Evolutionary conservation across 176 grass and related monocot species (phyloP).

Genomic region (Lolium rigidum): DNA sequence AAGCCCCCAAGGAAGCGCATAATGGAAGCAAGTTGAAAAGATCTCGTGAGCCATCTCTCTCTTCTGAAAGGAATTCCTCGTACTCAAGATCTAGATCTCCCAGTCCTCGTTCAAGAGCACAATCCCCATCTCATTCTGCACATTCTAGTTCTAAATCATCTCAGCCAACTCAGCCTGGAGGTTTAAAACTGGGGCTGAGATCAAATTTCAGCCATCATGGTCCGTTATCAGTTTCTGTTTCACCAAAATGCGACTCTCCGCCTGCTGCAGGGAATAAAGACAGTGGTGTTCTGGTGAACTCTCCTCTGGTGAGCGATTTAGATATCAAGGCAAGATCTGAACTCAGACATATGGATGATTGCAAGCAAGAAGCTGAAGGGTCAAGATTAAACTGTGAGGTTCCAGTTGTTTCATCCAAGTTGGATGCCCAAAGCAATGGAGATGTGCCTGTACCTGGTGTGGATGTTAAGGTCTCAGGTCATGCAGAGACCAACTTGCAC

Average conservation of each 20-base stretch:
- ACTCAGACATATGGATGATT: too few relatives aligned
- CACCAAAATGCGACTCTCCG: slow-evolving; percentile 39
- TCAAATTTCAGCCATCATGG: slow-evolving; percentile 43
- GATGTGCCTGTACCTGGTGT: background rate
- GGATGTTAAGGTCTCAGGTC: slow-evolving; percentile 22
- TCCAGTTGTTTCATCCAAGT: too few relatives aligned
- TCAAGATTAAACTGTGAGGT: too few relatives aligned
- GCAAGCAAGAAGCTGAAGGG: too few relatives aligned
- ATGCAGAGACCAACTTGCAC: background rate
- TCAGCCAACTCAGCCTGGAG: slow-evolving; percentile 47
- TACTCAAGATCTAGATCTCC: slow-evolving; percentile 41
- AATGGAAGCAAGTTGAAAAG: slow-evolving; percentile 50
- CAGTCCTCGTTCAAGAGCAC: background rate
- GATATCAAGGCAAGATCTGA: too few relatives aligned
- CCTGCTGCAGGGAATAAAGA: slow-evolving; percentile 27
- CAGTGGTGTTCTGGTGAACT: background rate
- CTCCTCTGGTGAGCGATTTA: too few relatives aligned
- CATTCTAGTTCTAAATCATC: slow-evolving; percentile 61
- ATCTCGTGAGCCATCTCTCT: slow-evolving; percentile 36
- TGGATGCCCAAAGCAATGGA: slow-evolving; percentile 31
- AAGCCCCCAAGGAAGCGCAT: background rate
- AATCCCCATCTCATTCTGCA: slow-evolving; percentile 47
- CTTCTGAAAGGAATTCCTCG: slow-evolving; percentile 37
- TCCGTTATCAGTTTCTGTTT: slow-evolving; percentile 44
- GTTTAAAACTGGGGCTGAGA: slow-evolving; percentile 30